Percentiles rank a stretch among this genome's conserved stretches.
phyloP scores from a whole-genome alignment of 176 grass and related monocot species.

The Hsuehochloa calcarea region DNA sequence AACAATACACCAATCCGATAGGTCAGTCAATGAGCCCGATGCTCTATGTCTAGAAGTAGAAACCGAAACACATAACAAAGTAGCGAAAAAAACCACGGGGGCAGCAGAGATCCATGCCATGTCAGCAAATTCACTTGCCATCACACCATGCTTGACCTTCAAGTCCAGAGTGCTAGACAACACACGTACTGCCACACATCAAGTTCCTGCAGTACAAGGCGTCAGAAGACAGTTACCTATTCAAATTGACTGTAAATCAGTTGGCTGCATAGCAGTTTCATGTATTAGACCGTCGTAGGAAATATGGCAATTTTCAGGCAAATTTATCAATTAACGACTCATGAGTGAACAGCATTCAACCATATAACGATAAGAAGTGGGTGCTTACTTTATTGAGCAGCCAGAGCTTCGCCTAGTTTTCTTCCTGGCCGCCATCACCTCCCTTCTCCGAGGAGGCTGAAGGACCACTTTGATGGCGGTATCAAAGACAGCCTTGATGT shows the following conservation, averaged over 20 bases:
- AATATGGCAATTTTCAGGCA: neutral
- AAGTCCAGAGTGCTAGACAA: conserved; percentile 27
- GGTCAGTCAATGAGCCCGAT: neutral
- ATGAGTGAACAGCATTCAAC: neutral
- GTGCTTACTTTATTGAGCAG: conserved; percentile 70
- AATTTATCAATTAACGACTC: neutral
- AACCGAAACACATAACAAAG: neutral
- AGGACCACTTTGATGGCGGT: conserved; percentile 95
- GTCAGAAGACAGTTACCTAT: neutral
- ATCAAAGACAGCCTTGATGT: conserved; percentile 88
- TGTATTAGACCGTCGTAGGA: neutral
- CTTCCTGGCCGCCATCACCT: conserved; percentile 55
- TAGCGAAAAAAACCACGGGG: neutral
- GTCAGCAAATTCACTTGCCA: conserved; percentile 43
- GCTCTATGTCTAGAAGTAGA: neutral
- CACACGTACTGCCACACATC: conserved; percentile 53
- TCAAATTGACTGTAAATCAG: neutral
- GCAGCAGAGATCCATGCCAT: neutral
- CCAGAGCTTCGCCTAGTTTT: conserved; percentile 61
- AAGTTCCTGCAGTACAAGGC: conserved; percentile 37
- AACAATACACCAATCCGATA: neutral
- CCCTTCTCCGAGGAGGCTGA: conserved; percentile 75
- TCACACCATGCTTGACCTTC: neutral
- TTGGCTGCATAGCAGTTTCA: neutral
- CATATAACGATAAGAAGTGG: neutral